phyloP scores from a whole-genome alignment of 2,329 filamentous ascomycete genomes.

The Lomentospora prolificans region DNA sequence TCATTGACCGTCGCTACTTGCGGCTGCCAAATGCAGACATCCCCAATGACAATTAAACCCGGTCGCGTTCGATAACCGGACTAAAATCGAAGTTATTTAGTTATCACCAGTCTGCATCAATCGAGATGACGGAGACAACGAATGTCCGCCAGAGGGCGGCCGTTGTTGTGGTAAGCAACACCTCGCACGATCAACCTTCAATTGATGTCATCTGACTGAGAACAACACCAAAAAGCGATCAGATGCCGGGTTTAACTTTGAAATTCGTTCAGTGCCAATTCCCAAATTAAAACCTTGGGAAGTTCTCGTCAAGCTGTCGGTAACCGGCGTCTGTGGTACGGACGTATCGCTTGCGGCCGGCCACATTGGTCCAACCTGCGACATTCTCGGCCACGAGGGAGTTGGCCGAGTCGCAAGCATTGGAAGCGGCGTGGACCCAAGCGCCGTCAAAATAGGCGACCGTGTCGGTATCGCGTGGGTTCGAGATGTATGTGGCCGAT shows the following conservation, averaged over 20 bases:
- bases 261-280: not conserved
- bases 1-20: not conserved
- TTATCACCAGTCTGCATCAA: not conserved
- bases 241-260: not conserved
- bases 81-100: not conserved
- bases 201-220: too few relatives aligned
- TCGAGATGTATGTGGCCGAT: constrained; percentile 24
- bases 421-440: constrained; percentile 22
- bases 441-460: constrained; percentile 19
- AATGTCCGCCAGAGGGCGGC: not conserved
- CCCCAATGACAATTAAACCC: not conserved
- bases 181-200: not conserved
- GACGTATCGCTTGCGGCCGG: constrained; percentile 27
- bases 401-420: constrained; percentile 28
- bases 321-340: constrained; percentile 28
- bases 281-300: constrained; percentile 15
- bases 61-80: not conserved
- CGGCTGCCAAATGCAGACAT: not conserved
- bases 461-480: constrained; percentile 29
- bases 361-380: constrained; percentile 22
- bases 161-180: not conserved
- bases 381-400: constrained; percentile 33
- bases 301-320: constrained; percentile 23
- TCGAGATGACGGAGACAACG: not conserved
- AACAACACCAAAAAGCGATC: not conserved